Evolutionary conservation across 352 stramenopile genomes (phyloP).

Genomic region (Phytophthora cactorum): DNA sequence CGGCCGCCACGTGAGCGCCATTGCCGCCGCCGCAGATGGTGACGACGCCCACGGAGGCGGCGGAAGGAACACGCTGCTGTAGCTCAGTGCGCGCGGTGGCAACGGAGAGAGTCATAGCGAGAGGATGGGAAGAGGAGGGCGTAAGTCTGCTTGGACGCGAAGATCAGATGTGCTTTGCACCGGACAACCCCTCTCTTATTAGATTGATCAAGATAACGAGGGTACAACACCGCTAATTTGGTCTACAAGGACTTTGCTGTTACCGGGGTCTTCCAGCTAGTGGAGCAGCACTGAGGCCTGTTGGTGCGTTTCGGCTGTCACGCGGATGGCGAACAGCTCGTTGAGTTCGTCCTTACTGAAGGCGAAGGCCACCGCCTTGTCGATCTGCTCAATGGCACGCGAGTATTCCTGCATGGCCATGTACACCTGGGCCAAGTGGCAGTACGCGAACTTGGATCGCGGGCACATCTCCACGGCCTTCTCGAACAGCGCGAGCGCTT

Average conservation of each 20-base stretch:
- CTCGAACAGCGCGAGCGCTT: conserved; percentile 77
- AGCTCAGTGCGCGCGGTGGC: conserved; percentile 73
- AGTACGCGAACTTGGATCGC: conserved; percentile 86
- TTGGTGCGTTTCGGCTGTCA: conserved; percentile 81
- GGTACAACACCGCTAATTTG: background rate
- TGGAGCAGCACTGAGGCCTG: conserved; percentile 69
- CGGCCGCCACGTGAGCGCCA: conserved; percentile 89
- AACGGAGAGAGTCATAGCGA: conserved; percentile 78
- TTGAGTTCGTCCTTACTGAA: conserved; percentile 81
- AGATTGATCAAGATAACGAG: conserved; percentile 8
- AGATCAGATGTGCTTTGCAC: conserved; percentile 22
- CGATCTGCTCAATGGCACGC: conserved; percentile 81
- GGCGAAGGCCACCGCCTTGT: conserved; percentile 74
- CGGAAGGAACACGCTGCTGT: conserved; percentile 52
- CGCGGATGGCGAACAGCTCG: conserved; percentile 79
- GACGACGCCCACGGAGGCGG: conserved; percentile 58
- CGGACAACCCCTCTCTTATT: conserved; percentile 12
- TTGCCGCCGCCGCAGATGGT: conserved; percentile 94
- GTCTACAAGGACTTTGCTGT: conserved; percentile 20
- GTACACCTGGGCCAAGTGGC: conserved; percentile 84
- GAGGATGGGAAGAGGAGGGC: conserved; percentile 13
- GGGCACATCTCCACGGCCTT: conserved; percentile 80
- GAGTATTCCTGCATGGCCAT: conserved; percentile 88
- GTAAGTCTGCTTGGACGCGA: conserved; percentile 26
- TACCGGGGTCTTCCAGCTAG: conserved; percentile 39